Percentiles rank a stretch among this genome's conserved stretches.
These are phyloP conservation scores for Raphanus raphanistrum DNA, from an alignment of 345 rosid species.

Conservation along the genomic window DNA sequence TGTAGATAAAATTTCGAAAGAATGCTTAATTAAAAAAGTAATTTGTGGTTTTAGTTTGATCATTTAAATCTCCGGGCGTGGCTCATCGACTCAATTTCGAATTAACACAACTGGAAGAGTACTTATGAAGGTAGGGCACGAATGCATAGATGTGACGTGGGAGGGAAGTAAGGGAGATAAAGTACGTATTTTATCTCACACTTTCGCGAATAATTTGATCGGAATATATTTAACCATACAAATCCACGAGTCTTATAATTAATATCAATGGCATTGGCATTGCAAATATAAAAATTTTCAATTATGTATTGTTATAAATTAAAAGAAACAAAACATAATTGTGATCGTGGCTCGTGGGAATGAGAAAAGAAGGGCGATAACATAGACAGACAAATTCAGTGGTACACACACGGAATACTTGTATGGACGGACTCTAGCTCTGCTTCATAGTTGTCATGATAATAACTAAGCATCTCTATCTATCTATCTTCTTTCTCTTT, in stretches of 20 bases:
- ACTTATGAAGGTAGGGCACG: constrained; percentile 27
- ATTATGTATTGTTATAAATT: not conserved
- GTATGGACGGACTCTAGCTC: constrained; percentile 36
- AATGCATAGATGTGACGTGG: constrained; percentile 34
- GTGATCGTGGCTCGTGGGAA: constrained; percentile 18
- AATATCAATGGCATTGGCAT: not conserved
- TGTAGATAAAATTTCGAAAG: not conserved
- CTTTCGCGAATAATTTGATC: constrained; percentile 33
- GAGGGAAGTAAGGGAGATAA: constrained; percentile 19
- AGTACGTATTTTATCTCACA: constrained; percentile 31
- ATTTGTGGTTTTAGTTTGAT: not conserved
- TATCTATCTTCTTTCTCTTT: constrained; percentile 34
- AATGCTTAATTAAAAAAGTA: not conserved
- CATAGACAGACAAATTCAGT: constrained; percentile 42
- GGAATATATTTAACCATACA: constrained; percentile 35
- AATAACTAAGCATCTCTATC: constrained; percentile 26
- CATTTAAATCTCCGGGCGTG: not conserved
- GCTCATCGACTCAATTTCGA: constrained; percentile 1
- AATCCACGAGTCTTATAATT: constrained; percentile 6
- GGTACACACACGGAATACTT: constrained; percentile 35
- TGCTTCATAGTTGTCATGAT: constrained; percentile 39
- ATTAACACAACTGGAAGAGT: not conserved
- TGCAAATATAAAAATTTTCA: not conserved
- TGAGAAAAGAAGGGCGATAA: constrained; percentile 21
- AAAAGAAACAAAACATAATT: not conserved